Evolutionary conservation across 192 early-diverging fungal species (phyloP).

Genomic region (Gamsiella multidivaricata): DNA sequence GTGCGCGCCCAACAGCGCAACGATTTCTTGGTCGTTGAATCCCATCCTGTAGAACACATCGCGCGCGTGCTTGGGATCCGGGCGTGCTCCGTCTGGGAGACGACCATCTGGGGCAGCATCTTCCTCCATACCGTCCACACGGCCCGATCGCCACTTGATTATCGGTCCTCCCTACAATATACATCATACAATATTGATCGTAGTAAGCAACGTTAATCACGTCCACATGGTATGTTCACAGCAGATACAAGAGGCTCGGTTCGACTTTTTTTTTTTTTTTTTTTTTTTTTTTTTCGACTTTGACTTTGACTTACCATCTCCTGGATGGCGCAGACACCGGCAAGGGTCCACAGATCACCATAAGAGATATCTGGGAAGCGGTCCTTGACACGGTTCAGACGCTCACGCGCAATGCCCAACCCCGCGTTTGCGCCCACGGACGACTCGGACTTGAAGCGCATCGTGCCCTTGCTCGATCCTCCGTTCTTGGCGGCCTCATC

Average conservation of each 20-base stretch:
- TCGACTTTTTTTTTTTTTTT: no score
- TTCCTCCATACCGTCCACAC: conserved; percentile 55
- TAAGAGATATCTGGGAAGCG: conserved; percentile 85
- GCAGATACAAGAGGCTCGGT: no score
- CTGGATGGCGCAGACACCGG: conserved; percentile 80
- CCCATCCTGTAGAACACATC: conserved; percentile 87
- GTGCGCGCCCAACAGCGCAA: conserved; percentile 82
- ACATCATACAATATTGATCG: not conserved
- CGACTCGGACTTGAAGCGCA: conserved; percentile 75
- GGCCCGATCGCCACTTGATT: conserved; percentile 79
- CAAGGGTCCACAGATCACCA: conserved; percentile 85
- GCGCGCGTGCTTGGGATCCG: conserved; percentile 75
- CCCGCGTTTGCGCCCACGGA: conserved; percentile 81
- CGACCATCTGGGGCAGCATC: conserved; percentile 78
- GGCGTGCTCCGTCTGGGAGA: conserved; percentile 74
- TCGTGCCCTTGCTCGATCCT: conserved; percentile 80
- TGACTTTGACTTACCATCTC: conserved; percentile 71
- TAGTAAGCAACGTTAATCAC: no score
- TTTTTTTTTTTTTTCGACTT: no score
- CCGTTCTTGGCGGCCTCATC: conserved; percentile 72
- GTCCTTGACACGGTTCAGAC: conserved; percentile 79
- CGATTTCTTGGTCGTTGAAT: conserved; percentile 76
- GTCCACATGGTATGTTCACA: no score
- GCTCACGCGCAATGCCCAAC: conserved; percentile 74
- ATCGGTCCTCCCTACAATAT: conserved; percentile 74